Base-by-base conservation (phyloP, 805 yeast genomes). In the Teunomyces aglyptinius region DNA sequence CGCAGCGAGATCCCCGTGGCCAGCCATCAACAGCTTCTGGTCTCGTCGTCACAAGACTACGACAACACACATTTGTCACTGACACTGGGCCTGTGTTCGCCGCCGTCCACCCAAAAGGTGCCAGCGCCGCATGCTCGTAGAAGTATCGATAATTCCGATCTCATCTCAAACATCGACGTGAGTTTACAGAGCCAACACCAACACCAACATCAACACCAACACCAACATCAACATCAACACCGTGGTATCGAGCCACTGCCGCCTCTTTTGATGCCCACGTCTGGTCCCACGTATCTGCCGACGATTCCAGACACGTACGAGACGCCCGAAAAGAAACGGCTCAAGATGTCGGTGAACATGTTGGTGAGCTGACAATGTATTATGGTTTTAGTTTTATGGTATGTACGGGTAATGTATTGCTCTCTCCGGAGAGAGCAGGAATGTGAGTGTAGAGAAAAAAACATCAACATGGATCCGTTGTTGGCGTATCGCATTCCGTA, bases 321-420 rank as follows among this genome's bases (percentile, higher is more conserved):
- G 5, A 49, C 62, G n/a, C 63, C 71, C 3, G 65, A 63, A 38
- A 54, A 56, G 49, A 67, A 65, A 46, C 47, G 68, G 42, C 46
- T 66, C 54, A 71, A 71, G 49, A 69, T 72, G 67, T 60, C 70
- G 12, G 76, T 72, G 19, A 63, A 70, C 48, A 72, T 70, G 74
- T 52, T 72, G 41, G 72, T 72, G 10, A 71, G 75, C 46, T 71
- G 22, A 19, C 38, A 34, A 19, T 18, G 11, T 11, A n/a, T 18
- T 18, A 11, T 15, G 38, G 16, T 18, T 33, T 6, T 29, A 12
- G 5, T 16, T 10, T 15, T 15, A 33, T 15, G 38, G 38, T 33
- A 33, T 33, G 19, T 33, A 33, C n/a, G 38, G 20, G 33, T 31
- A 31, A 13, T 13, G 4, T 13, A 13, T 6, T 11, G 33, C 33